Evolutionary conservation across 805 yeast genomes (phyloP).

Genomic region (Candida odintsovae): DNA sequence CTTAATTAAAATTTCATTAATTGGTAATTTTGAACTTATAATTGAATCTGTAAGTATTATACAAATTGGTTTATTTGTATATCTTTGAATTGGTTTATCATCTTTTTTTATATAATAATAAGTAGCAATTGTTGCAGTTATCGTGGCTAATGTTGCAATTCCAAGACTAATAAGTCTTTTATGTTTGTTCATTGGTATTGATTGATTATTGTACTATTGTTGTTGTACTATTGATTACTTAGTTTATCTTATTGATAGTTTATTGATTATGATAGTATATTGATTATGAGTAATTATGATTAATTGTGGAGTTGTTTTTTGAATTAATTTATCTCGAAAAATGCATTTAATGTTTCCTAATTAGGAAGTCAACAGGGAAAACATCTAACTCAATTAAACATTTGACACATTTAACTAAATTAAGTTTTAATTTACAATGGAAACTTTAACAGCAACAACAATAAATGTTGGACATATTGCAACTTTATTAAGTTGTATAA

Average conservation of each 20-base stretch:
- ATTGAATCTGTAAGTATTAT: slow-evolving; percentile 24
- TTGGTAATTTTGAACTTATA: slow-evolving; percentile 19
- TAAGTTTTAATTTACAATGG: neutral
- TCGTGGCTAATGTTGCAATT: slow-evolving; percentile 7
- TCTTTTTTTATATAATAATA: slow-evolving; percentile 4
- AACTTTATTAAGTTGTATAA: slow-evolving; percentile 37
- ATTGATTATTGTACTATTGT: no score
- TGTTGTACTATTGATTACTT: no score
- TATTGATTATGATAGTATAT: no score
- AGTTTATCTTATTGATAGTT: no score
- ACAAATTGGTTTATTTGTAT: slow-evolving; percentile 19
- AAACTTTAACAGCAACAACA: slow-evolving; percentile 35
- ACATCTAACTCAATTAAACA: no score
- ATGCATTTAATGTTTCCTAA: slow-evolving; percentile 4
- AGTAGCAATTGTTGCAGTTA: slow-evolving; percentile 7
- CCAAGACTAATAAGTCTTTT: slow-evolving; percentile 6
- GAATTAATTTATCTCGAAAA: neutral
- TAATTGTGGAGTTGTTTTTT: no score
- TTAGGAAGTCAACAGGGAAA: neutral
- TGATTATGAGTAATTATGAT: no score
- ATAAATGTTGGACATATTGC: slow-evolving; percentile 40
- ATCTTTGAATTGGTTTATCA: neutral
- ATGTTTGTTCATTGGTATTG: slow-evolving; percentile 1
- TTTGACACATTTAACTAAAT: no score
- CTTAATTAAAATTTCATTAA: slow-evolving; percentile 19